phyloP scores from a whole-genome alignment of 305 asterid species.

The Petunia hybrid region DNA sequence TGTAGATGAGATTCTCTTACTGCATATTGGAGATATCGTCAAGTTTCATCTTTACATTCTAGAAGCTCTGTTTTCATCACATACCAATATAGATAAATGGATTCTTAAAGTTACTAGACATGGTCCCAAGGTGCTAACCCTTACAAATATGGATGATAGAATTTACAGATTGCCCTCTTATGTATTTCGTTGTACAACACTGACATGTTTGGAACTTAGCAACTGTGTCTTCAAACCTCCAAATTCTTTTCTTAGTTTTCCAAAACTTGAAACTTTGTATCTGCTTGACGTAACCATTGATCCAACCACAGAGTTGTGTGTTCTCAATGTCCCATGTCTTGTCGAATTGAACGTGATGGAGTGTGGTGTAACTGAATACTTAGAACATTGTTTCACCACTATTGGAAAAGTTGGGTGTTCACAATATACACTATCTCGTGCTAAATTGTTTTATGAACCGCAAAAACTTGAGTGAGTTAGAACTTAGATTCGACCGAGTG shows the following conservation, averaged over 20 bases:
- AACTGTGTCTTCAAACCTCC: not conserved
- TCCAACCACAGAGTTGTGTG: not conserved
- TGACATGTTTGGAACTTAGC: not conserved
- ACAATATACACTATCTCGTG: not conserved
- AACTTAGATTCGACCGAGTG: not conserved
- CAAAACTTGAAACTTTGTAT: not conserved
- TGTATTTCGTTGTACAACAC: conserved; percentile 25
- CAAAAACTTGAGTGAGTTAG: not conserved
- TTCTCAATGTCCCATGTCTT: conserved; percentile 15
- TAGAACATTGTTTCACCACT: conserved; percentile 12
- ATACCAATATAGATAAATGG: conserved; percentile 27
- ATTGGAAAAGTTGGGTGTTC: not conserved
- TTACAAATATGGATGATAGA: not conserved
- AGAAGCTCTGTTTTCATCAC: not conserved
- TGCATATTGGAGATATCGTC: conserved; percentile 22
- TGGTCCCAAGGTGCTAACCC: conserved; percentile 17
- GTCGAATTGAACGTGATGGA: not conserved
- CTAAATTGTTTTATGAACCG: conserved; percentile 15
- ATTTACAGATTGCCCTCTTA: conserved; percentile 27
- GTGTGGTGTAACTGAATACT: conserved; percentile 1
- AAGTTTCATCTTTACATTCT: conserved; percentile 16
- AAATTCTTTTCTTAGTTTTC: not conserved
- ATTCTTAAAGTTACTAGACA: conserved; percentile 29
- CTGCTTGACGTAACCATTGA: not conserved
- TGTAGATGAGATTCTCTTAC: conserved; percentile 30